Conservation (phyloP, 2,329 filamentous ascomycete genomes). For the Xylariaceae sp. region DNA sequence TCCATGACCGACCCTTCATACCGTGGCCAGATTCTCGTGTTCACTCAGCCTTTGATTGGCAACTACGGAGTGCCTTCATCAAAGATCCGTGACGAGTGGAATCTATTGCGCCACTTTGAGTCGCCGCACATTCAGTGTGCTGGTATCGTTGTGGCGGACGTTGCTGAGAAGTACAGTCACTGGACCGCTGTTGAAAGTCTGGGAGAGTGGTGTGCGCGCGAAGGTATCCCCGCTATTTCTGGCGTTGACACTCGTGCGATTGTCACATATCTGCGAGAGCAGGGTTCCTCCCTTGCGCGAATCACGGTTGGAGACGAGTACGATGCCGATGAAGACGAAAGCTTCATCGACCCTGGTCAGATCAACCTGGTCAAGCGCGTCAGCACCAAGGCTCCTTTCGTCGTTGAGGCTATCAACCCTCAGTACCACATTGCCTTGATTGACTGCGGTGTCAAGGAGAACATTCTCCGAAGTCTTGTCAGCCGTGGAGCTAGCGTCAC, state of each 20-base stretch:
- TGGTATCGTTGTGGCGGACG: conserved; percentile 92
- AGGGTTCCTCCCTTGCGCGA: conserved; percentile 89
- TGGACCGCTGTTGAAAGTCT: conserved; percentile 97
- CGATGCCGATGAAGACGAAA: conserved; percentile 95
- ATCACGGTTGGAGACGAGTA: conserved; percentile 97
- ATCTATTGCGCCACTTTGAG: conserved; percentile 95
- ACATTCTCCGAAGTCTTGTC: conserved; percentile 93
- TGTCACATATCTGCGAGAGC: conserved; percentile 91
- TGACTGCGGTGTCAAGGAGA: conserved; percentile 99
- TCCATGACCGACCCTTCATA: conserved; percentile 86
- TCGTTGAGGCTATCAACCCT: conserved; percentile 78
- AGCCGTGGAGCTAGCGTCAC: conserved; percentile 87
- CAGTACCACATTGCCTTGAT: conserved; percentile 88
- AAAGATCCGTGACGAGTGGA: conserved; percentile 70
- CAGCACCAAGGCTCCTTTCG: conserved; percentile 96
- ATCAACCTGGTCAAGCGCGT: conserved; percentile 96
- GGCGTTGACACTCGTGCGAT: conserved; percentile 96
- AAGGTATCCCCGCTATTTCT: conserved; percentile 92
- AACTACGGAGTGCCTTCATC: conserved; percentile 96
- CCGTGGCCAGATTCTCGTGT: conserved; percentile 93
- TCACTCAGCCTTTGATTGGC: conserved; percentile 95
- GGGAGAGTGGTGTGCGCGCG: conserved; percentile 88
- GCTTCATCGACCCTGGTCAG: conserved; percentile 88
- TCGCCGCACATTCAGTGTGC: conserved; percentile 95
- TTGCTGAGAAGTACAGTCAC: conserved; percentile 90